These are phyloP conservation scores for Gynandropsis gynandra DNA, from an alignment of 345 rosid species.

Conservation along the genomic window DNA sequence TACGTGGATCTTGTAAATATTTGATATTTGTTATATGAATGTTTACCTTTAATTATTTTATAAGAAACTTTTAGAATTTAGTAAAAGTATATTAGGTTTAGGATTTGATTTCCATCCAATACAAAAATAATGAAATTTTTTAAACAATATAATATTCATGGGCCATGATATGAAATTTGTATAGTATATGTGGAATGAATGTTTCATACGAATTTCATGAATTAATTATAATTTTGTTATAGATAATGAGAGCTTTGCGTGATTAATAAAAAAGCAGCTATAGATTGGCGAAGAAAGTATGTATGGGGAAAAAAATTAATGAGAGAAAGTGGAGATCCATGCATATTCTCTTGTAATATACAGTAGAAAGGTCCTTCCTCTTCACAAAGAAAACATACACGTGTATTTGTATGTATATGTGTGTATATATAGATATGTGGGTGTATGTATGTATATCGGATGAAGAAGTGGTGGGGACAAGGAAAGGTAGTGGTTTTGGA, in stretches of 20 bases:
- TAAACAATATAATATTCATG: too few relatives aligned
- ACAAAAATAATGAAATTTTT: too few relatives aligned
- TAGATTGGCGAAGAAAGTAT: neutral
- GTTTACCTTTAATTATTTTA: too few relatives aligned
- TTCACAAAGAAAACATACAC: conserved; percentile 24
- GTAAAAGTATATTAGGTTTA: too few relatives aligned
- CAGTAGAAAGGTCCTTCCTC: conserved; percentile 19
- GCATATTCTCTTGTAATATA: conserved; percentile 32
- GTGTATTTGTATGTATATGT: conserved; percentile 7
- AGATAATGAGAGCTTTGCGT: neutral
- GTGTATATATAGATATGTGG: neutral
- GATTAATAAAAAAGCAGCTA: neutral
- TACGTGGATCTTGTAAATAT: too few relatives aligned
- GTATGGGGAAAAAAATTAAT: neutral
- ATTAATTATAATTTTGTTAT: neutral
- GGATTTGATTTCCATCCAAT: too few relatives aligned
- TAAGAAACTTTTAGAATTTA: too few relatives aligned
- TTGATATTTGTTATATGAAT: too few relatives aligned
- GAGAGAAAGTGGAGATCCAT: conserved; percentile 29
- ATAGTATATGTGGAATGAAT: too few relatives aligned
- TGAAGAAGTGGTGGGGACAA: conserved; percentile 30
- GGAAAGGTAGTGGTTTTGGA: conserved; percentile 31
- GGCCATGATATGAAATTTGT: too few relatives aligned
- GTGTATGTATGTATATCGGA: conserved; percentile 14
- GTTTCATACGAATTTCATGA: too few relatives aligned